Evolutionary conservation across 2,329 filamentous ascomycete genomes (phyloP).

Genomic region (Cryphonectria nitschkei): DNA sequence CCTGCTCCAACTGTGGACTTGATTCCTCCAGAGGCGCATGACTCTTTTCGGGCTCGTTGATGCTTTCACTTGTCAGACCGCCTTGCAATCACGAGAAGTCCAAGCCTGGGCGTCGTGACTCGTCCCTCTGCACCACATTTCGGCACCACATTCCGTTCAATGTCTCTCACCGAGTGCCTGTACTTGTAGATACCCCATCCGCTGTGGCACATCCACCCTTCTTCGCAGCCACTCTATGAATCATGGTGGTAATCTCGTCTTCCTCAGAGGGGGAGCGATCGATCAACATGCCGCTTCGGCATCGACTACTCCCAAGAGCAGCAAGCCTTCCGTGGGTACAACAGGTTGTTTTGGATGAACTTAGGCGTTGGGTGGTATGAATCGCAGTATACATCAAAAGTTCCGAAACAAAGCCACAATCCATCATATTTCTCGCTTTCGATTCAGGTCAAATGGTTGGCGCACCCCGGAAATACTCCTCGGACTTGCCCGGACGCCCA

Average conservation of each 20-base stretch:
- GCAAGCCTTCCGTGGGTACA: constrained; percentile 47
- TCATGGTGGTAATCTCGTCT: constrained; percentile 36
- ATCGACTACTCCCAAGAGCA: constrained; percentile 48
- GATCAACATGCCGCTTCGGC: constrained; percentile 52
- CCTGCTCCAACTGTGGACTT: background rate
- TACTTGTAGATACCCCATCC: constrained; percentile 43
- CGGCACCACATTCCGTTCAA: constrained; percentile 40
- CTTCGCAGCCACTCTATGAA: constrained; percentile 42
- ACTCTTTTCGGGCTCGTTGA: background rate
- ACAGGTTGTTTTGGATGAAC: constrained; percentile 52
- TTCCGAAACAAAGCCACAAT: constrained; percentile 34
- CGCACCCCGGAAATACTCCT: constrained; percentile 26
- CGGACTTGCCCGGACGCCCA: constrained; percentile 39
- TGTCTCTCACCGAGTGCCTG: constrained; percentile 36
- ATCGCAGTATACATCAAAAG: constrained; percentile 37
- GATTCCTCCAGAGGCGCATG: background rate
- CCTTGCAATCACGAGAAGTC: background rate
- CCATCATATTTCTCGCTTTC: constrained; percentile 23
- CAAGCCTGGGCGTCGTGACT: constrained; percentile 34
- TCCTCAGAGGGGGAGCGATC: constrained; percentile 47
- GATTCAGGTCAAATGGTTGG: constrained; percentile 17
- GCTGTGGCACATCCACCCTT: constrained; percentile 51
- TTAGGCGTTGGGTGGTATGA: constrained; percentile 59
- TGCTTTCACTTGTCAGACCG: background rate
- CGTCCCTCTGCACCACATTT: constrained; percentile 37